Base-by-base conservation (phyloP, 2,329 filamentous ascomycete species). In the Pseudocercospora fijiensis region DNA sequence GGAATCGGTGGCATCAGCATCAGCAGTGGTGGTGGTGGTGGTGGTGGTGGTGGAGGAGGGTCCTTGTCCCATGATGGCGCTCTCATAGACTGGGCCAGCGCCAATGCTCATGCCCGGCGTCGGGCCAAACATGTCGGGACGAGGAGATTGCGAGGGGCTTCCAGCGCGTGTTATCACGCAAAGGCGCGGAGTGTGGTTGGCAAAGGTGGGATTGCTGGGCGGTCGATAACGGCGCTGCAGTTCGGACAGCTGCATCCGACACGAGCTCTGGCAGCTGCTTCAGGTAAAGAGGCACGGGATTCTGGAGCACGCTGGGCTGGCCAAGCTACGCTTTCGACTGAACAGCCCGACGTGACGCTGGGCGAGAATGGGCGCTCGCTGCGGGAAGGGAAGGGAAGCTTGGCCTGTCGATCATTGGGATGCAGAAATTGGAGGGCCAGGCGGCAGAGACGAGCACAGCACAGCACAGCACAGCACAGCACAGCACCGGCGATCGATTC, bases 171-270 rank as follows among this genome's bases (percentile, higher is more conserved):
- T 70, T 69, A 74, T 69, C 65, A 74, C 72, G 65, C 70, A 71
- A 22, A 60, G 58, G 58, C 72, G 71, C 37, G 74, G 76, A 55
- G 73, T 76, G 66, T 76, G 74, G 65, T 77, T 74, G 69, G 71
- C 63, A 66, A 76, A 76, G 61, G 64, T 57, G 66, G 71, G 57
- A 67, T 60, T 64, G 4, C 26, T 53, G 49, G 49, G 49, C 24
- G 5, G 11, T 53, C 69, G 67, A 57, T 65, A 67, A 60, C 72
- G 72, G 63, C 68, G 71, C 61, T 71, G 67, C 64, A 64, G 64
- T 55, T 67, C 75, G 74, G 75, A 68, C 66, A 71, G 67, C 67
- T 76, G 75, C 75, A 76, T 75, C 61, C 68, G 65, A 65, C 66
- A 74, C 71, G 70, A 73, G 67, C 47, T 64, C 51, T 60, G 30